Conservation (phyloP, 2,329 filamentous ascomycete species). For the Clonostachys byssicola region DNA sequence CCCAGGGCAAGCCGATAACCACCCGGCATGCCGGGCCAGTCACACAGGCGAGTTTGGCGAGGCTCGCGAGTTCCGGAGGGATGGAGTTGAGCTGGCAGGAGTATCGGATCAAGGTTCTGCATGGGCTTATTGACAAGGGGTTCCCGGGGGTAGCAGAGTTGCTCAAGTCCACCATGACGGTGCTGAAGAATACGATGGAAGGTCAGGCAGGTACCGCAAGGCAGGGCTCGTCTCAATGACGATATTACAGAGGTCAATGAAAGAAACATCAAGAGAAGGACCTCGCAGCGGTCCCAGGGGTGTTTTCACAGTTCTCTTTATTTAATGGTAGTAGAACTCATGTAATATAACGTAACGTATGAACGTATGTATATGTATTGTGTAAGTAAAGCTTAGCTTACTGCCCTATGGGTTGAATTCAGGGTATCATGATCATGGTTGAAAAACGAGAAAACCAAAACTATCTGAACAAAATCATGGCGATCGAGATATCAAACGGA, state of each 20-base stretch:
- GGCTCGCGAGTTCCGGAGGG: constrained; percentile 62
- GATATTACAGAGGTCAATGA: constrained; percentile 9
- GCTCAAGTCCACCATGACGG: constrained; percentile 79
- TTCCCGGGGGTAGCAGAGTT: constrained; percentile 64
- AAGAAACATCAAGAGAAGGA: background rate
- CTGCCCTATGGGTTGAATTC: constrained; percentile 21
- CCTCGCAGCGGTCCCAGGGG: background rate
- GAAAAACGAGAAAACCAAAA: constrained; percentile 5
- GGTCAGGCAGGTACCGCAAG: constrained; percentile 7
- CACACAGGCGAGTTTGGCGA: constrained; percentile 60
- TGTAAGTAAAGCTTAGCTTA: background rate
- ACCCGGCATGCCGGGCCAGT: constrained; percentile 63
- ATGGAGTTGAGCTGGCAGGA: constrained; percentile 66
- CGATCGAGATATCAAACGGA: no score
- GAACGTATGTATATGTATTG: no score
- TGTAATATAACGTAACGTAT: background rate
- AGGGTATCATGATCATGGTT: constrained; percentile 23
- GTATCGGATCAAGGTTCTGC: constrained; percentile 70
- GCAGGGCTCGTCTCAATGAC: constrained; percentile 2
- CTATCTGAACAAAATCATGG: no score
- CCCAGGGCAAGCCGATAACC: constrained; percentile 29
- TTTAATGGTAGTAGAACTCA: background rate
- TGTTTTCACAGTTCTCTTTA: background rate
- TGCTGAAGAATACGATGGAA: constrained; percentile 51
- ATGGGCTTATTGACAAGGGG: constrained; percentile 60